Conservation (phyloP, 495 filamentous ascomycete genomes). For the Pyrenopolyporus hunteri region DNA sequence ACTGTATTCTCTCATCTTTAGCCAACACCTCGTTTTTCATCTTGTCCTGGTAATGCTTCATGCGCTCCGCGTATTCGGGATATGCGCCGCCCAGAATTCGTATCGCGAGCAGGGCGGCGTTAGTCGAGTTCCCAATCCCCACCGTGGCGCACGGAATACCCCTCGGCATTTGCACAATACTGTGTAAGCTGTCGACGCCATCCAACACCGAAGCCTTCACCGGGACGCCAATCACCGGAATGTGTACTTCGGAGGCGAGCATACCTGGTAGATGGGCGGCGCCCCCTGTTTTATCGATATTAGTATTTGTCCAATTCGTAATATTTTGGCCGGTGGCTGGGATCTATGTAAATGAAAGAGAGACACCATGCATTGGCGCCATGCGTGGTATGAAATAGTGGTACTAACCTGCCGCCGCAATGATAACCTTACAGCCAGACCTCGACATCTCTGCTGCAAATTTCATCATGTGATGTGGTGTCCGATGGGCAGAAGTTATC, state of each 20-base stretch:
- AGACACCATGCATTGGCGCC: too few relatives aligned
- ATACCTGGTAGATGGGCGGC: constrained; percentile 94
- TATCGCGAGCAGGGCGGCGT: constrained; percentile 87
- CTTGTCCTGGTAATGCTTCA: constrained; percentile 68
- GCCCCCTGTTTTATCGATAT: constrained; percentile 60
- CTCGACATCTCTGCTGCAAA: constrained; percentile 72
- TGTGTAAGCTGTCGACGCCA: constrained; percentile 86
- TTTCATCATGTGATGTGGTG: constrained; percentile 78
- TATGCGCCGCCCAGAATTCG: constrained; percentile 79
- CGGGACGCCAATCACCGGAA: constrained; percentile 93
- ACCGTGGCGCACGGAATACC: constrained; percentile 58
- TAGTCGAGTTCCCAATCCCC: constrained; percentile 91
- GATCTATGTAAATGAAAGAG: not conserved
- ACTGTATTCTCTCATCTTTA: constrained; percentile 70
- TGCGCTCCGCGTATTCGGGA: constrained; percentile 60
- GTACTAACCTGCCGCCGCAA: constrained; percentile 73
- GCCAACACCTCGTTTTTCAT: constrained; percentile 68
- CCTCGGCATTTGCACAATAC: constrained; percentile 90
- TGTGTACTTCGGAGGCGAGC: constrained; percentile 81
- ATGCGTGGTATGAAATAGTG: too few relatives aligned
- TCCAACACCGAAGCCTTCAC: constrained; percentile 86
- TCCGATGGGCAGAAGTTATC: constrained; percentile 95
- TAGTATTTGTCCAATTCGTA: not conserved
- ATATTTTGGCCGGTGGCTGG: not conserved
- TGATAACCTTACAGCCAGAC: constrained; percentile 83